Base-by-base conservation (phyloP, 1,284 basidiomycete genomes). In the Ustilago nuda region DNA sequence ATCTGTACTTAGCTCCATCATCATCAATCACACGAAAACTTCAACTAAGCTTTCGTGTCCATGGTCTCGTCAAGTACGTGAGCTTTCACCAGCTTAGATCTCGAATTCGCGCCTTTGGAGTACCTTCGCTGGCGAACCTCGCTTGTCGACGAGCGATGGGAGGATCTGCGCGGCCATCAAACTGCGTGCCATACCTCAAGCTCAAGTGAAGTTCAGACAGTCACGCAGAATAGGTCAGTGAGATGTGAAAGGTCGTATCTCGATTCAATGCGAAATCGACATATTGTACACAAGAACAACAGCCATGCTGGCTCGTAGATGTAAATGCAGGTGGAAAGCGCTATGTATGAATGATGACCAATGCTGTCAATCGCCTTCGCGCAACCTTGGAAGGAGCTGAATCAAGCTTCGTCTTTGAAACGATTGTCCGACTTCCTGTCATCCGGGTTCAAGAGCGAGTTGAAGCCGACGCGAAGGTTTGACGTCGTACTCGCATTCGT, bases 401-500 rank as follows among this genome's bases (percentile, higher is more conserved):
- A 32, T 57, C 43, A 72, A 35, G 30, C 45, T 57, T 67, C 70
- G 8, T 66, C 70, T 54, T 72, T 67, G 36, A 70, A 46, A 19
- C 61, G 57, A 12, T 12, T 53, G 12, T 63, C 56, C n/a, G 52
- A 4, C 39, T 53, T 62, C 23, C 39, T 56, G 2, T 60, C 56
- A 35, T 72, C 60, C 2, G 74, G 74, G 41, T 76, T 76, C 56
- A 76, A 58, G 2, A 76, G 60, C 41, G 74, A 68, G 43, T 41
- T 56, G 33, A 76, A 72, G 30, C 74, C 74, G 12, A 54, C 69
- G 12, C 74, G 62, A 15, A 76, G 59, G 13, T 58, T 64, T 4
- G 64, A 67, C 2, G 69, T 68, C 15, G 69, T 65, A 56, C 69
- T 76, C 0, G 61, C 60, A 9, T 15, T 66, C 17, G 74, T 76